Evolutionary conservation across 108 stramenopile species (phyloP).

Genomic region (Skeletonema grethae): DNA sequence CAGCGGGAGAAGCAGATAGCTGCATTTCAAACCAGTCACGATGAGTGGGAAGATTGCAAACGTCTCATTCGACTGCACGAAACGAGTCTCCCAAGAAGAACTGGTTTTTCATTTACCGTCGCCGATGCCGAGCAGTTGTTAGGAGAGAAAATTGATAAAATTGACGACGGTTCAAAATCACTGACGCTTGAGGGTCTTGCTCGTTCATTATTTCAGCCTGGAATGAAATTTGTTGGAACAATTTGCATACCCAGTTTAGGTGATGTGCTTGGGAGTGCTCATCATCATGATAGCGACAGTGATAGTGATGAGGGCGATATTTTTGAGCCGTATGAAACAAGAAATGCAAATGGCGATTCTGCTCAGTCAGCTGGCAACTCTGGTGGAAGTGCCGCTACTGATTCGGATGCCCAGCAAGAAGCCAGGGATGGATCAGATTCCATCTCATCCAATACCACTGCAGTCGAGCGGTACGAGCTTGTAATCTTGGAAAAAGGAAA

Average conservation of each 20-base stretch:
- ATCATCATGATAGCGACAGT: background rate
- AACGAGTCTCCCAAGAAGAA: background rate
- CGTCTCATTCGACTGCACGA: background rate
- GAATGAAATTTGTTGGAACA: conserved; percentile 27
- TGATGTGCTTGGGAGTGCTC: background rate
- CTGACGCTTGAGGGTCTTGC: conserved; percentile 14
- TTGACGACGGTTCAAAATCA: background rate
- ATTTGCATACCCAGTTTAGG: conserved; percentile 26
- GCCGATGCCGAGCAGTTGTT: background rate
- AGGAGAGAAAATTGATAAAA: background rate
- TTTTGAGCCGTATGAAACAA: background rate
- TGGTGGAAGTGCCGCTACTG: background rate
- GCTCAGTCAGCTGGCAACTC: background rate
- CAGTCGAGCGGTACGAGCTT: conserved; percentile 20
- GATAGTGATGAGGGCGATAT: background rate
- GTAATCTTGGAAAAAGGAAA: conserved; percentile 3
- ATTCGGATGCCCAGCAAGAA: background rate
- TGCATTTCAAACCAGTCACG: background rate
- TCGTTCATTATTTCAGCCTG: conserved; percentile 22
- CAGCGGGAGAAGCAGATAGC: background rate
- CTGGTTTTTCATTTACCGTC: background rate
- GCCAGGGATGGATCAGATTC: background rate
- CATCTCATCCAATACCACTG: background rate
- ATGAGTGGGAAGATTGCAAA: background rate
- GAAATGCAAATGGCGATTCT: too few species aligned